Evolutionary conservation across 257 asterid genomes (phyloP), one percentile per base, ranked within the genome.

Genomic region (Catharanthus roseus): DNA sequence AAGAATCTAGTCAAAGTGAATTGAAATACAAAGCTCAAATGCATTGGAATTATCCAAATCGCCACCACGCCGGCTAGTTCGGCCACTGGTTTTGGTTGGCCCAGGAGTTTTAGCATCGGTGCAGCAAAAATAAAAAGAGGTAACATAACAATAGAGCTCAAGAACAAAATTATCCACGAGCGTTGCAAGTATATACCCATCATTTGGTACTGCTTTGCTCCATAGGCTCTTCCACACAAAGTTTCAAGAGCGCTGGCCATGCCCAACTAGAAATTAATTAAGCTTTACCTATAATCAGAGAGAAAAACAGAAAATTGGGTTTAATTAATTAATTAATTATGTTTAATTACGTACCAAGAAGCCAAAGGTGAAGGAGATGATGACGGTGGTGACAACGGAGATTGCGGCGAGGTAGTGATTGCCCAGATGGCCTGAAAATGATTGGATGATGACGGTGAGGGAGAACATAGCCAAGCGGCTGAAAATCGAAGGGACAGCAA

Each of bases 171-270:
- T 63, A 87, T 76, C 86, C 88, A 87, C 6, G 92, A 83, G 24
- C 85, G 82, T 66, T 83, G 92, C 82, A 85, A 70, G 74, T 85
- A 85, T 54, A 83, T 45, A 21, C 88, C 89, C 79, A 87, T 42
- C 77, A 83, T 74, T 53, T 81, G 80, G 73, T 80, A 85, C 33
- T 83, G 84, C 67, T 77, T 76, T 73, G 86, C 82, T 45, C 93
- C 90, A 47, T 79, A 87, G 66, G 90, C 90, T 38, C 81, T 88
- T n/a, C 93, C 89, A 51, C 93, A 87, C 77, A 87, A 65, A 53
- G 87, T 83, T 50, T 87, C 93, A 55, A 85, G 78, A 31, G 86
- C 93, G 74, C 90, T 83, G n/a, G 86, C 90, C 93, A 87, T 85
- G 74, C 93, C 89, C 33, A 85, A 79, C 93, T 85, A 77, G 44